These are phyloP conservation scores for Fusarium oxysporum DNA, from an alignment of 2,329 filamentous ascomycete genomes.

Conservation along the genomic window DNA sequence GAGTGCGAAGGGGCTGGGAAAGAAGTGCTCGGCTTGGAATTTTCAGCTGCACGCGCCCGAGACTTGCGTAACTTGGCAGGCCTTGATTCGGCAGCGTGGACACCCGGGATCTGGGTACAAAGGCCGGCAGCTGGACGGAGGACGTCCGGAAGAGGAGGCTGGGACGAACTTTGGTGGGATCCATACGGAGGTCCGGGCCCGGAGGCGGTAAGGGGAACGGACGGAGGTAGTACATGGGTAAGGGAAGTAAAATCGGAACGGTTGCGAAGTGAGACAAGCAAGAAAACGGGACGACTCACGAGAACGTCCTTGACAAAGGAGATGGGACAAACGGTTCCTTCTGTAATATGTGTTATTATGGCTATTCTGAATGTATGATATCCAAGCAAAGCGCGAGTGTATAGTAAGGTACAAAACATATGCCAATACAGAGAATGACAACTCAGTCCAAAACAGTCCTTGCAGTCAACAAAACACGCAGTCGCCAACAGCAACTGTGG, in stretches of 20 bases:
- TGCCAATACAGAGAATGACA: slow-evolving; percentile 1
- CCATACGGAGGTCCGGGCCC: slow-evolving; percentile 41
- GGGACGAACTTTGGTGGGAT: slow-evolving; percentile 20
- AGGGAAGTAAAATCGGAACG: slow-evolving; percentile 31
- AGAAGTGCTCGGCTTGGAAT: slow-evolving; percentile 21
- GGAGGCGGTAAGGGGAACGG: slow-evolving; percentile 26
- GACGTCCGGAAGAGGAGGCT: slow-evolving; percentile 37
- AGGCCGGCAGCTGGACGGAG: slow-evolving; percentile 28
- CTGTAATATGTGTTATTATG: slow-evolving; percentile 56
- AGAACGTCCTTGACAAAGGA: slow-evolving; percentile 86
- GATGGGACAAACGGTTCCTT: slow-evolving; percentile 86
- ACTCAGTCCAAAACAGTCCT: slow-evolving; percentile 7
- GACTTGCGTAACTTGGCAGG: slow-evolving; percentile 31
- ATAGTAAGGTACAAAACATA: slow-evolving; percentile 17
- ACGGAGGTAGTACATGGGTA: slow-evolving; percentile 29
- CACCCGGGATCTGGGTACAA: slow-evolving; percentile 24
- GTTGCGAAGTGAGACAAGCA: slow-evolving; percentile 25
- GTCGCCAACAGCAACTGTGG: slow-evolving; percentile 7
- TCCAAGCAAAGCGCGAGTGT: not conserved
- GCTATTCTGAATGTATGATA: slow-evolving; percentile 30
- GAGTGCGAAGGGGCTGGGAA: slow-evolving; percentile 24
- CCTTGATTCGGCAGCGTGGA: slow-evolving; percentile 33
- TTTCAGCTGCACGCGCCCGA: slow-evolving; percentile 35
- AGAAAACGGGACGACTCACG: slow-evolving; percentile 65
- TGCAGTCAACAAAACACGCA: not conserved